These are phyloP conservation scores for Calonectria pauciramosa DNA, from an alignment of 2,329 filamentous ascomycete genomes.

Conservation along the genomic window DNA sequence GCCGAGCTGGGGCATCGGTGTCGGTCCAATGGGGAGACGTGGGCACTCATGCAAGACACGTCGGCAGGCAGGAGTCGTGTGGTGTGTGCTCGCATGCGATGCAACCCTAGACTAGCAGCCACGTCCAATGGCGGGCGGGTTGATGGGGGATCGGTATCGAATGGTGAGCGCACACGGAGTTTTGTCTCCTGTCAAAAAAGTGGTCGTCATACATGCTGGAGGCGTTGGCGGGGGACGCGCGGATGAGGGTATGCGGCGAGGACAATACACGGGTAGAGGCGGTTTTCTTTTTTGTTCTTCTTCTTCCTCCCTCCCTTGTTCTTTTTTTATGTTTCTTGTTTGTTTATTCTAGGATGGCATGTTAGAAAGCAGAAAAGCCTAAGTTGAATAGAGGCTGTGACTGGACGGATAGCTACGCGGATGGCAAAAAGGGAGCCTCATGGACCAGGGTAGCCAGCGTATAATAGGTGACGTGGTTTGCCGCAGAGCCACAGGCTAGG, in stretches of 20 bases:
- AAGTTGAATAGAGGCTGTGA: not conserved
- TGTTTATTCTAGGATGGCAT: not conserved
- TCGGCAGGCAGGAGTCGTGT: slow-evolving; percentile 23
- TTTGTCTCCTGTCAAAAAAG: not conserved
- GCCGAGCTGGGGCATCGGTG: not conserved
- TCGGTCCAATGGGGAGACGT: not conserved
- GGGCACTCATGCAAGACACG: slow-evolving; percentile 27
- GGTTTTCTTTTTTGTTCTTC: too few species aligned
- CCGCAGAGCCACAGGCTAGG: not conserved
- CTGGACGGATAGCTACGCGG: not conserved
- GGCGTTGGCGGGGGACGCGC: not conserved
- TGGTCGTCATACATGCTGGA: not conserved
- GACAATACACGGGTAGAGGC: not conserved
- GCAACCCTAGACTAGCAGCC: slow-evolving; percentile 9
- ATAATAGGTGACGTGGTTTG: slow-evolving; percentile 20
- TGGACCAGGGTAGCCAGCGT: slow-evolving; percentile 7
- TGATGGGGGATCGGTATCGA: slow-evolving; percentile 6
- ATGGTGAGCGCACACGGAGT: slow-evolving; percentile 16
- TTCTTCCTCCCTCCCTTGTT: not conserved
- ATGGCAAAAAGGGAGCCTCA: not conserved
- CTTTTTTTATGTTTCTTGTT: not conserved
- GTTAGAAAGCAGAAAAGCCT: not conserved
- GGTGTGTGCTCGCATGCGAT: slow-evolving; percentile 23
- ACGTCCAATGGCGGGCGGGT: slow-evolving; percentile 4
- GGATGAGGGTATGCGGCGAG: not conserved